phyloP scores from a whole-genome alignment of 2,329 filamentous ascomycete genomes.

The Pestalotiopsis fici region DNA sequence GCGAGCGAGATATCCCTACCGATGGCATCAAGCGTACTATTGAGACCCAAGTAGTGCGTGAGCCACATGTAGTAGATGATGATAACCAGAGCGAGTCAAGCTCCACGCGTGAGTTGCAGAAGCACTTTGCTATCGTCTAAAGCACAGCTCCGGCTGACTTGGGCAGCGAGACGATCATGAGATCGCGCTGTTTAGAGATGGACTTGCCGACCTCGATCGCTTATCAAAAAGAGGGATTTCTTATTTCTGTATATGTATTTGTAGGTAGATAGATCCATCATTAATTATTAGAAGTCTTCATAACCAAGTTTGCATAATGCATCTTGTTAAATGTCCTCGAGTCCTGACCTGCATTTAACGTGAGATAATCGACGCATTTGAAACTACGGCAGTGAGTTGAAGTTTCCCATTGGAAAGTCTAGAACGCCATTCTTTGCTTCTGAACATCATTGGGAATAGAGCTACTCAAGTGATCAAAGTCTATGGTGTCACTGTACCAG shows the following conservation, averaged over 20 bases:
- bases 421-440: too few species aligned
- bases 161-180: not conserved
- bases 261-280: not conserved
- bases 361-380: too few species aligned
- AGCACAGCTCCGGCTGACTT: not conserved
- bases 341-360: too few species aligned
- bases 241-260: not conserved
- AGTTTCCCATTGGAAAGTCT: too few species aligned
- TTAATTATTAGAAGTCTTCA: not conserved
- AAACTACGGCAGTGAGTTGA: too few species aligned
- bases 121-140: conserved; percentile 7
- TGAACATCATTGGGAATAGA: too few species aligned
- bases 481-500: too few species aligned
- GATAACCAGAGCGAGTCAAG: conserved; percentile 6
- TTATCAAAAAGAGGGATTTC: not conserved
- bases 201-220: not conserved
- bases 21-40: conserved; percentile 4
- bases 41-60: conserved; percentile 3
- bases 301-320: not conserved
- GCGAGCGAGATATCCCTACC: not conserved
- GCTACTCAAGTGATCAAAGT: too few species aligned
- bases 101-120: conserved; percentile 8
- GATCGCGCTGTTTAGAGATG: not conserved
- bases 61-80: not conserved
- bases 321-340: not conserved